Percentiles rank a stretch among this genome's conserved stretches.
Evolutionary conservation across 2,329 filamentous ascomycete species (phyloP).

Genomic region (Dothiorella sarmentorum): DNA sequence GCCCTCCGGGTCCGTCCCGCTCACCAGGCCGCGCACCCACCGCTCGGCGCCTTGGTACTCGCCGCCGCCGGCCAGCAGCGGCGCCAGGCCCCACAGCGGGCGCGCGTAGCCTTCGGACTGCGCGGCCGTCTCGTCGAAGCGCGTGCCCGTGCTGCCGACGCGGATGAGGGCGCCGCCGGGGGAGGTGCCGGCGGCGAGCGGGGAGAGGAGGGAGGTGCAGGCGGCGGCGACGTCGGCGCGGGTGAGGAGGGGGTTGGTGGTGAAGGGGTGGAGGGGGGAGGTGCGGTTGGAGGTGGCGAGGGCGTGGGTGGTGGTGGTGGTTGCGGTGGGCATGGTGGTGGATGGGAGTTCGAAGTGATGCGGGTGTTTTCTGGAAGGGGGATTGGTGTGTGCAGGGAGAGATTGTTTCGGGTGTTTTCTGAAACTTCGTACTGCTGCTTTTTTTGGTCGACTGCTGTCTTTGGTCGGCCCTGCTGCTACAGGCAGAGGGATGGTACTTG

Average conservation of each 20-base stretch:
- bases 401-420: no score
- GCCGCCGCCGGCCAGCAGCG: conserved; percentile 65
- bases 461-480: no score
- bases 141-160: conserved; percentile 67
- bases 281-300: conserved; percentile 39
- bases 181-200: conserved; percentile 69
- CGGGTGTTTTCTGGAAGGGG: no score
- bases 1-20: conserved; percentile 66
- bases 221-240: conserved; percentile 43
- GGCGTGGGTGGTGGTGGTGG: conserved; percentile 16
- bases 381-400: background rate
- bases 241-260: conserved; percentile 40
- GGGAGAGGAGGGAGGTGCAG: conserved; percentile 59
- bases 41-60: conserved; percentile 61
- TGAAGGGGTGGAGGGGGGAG: conserved; percentile 41
- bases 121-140: conserved; percentile 73
- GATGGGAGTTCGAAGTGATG: no score
- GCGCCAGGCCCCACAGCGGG: conserved; percentile 71
- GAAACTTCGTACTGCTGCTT: no score
- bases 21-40: conserved; percentile 68
- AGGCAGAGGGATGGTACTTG: no score
- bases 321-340: background rate
- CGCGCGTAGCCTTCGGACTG: conserved; percentile 74
- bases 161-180: conserved; percentile 62
- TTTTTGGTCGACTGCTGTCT: no score